phyloP scores from a whole-genome alignment of 1,284 basidiomycete genomes.

The Crepidotus sp. region DNA sequence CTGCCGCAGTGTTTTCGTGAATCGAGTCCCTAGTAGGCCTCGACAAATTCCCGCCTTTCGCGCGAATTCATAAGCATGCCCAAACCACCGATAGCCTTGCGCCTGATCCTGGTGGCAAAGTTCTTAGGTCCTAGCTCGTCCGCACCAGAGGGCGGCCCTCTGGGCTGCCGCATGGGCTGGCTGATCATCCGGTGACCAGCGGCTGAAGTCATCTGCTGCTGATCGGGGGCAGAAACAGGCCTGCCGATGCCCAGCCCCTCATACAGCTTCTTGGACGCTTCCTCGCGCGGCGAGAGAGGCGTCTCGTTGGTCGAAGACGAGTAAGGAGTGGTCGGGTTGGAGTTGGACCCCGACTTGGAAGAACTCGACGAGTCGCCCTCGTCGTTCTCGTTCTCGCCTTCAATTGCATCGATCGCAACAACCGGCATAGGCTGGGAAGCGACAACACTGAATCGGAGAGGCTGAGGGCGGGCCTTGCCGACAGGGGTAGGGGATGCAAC shows the following conservation, averaged over 20 bases:
- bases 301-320: constrained; percentile 59
- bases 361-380: constrained; percentile 46
- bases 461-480: constrained; percentile 53
- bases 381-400: constrained; percentile 25
- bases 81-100: constrained; percentile 69
- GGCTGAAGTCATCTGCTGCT: constrained; percentile 24
- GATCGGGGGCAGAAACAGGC: constrained; percentile 27
- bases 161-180: constrained; percentile 73
- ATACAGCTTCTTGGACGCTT: constrained; percentile 73
- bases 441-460: constrained; percentile 54
- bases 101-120: constrained; percentile 68
- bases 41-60: constrained; percentile 18
- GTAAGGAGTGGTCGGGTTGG: constrained; percentile 55
- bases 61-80: constrained; percentile 19
- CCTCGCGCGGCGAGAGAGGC: constrained; percentile 57
- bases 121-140: constrained; percentile 84
- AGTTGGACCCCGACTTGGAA: constrained; percentile 36
- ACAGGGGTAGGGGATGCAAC: constrained; percentile 21
- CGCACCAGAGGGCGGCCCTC: constrained; percentile 75
- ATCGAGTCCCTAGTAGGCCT: constrained; percentile 12
- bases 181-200: constrained; percentile 29
- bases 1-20: constrained; percentile 1
- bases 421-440: constrained; percentile 44
- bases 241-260: constrained; percentile 75
- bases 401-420: constrained; percentile 38